Conservation (phyloP, 129 eudicot species). For the Centella asiatica region DNA sequence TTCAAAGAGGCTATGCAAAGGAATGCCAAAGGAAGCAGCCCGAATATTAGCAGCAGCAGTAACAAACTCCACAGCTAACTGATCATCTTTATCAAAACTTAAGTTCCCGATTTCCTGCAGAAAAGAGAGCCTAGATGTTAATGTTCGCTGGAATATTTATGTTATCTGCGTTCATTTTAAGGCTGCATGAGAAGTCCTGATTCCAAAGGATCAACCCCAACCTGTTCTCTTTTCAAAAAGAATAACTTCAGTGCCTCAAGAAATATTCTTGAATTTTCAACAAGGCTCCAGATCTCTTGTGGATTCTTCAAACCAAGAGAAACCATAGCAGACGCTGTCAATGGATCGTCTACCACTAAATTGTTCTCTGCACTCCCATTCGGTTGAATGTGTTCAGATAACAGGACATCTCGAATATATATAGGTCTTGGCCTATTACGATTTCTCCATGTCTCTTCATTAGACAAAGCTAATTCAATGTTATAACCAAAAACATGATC, state of each 20-base stretch:
- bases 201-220: constrained; percentile 17
- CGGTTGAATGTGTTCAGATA: constrained; percentile 27
- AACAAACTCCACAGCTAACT: constrained; percentile 88
- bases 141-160: neutral
- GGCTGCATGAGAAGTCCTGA: neutral
- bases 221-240: constrained; percentile 65
- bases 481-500: constrained; percentile 96
- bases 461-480: constrained; percentile 79
- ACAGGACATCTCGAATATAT: constrained; percentile 48
- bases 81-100: constrained; percentile 90
- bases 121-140: neutral
- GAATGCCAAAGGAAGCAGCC: constrained; percentile 90
- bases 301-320: constrained; percentile 79
- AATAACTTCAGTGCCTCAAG: constrained; percentile 77
- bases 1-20: constrained; percentile 95
- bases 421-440: constrained; percentile 86
- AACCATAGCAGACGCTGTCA: constrained; percentile 72
- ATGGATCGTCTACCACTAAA: constrained; percentile 27
- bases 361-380: constrained; percentile 51
- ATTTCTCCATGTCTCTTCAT: constrained; percentile 95
- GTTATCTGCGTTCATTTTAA: neutral
- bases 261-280: constrained; percentile 65
- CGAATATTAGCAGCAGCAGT: constrained; percentile 99
- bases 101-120: constrained; percentile 78
- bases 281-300: constrained; percentile 85